Evolutionary conservation across 2,329 filamentous ascomycete species (phyloP), one percentile per base, ranked within the genome.

Genomic region (Cryphonectria naterciae): DNA sequence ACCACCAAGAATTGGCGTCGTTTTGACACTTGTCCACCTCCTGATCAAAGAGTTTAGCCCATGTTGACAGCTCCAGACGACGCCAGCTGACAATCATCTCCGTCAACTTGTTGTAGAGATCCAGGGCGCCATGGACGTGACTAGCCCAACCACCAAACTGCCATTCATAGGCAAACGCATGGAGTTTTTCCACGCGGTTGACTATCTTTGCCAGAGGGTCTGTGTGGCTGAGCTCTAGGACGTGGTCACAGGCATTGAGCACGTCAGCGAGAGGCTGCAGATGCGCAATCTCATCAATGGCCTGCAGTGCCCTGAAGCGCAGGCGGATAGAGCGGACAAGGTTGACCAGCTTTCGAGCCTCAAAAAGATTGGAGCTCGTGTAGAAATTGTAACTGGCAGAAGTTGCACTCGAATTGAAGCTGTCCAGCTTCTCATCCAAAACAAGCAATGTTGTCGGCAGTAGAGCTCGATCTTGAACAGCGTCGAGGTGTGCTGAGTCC

Each of bases 1-100:
- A 99, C 91, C 95, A 99, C 96, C 96, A 99, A 22, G 92, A 91
- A 76, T 90, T 91, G 2, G 95, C 94, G 77, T 94, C 91, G 65
- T 93, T 88, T 32, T 91, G 85, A 75, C 91, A 94, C 76, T 92
- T 94, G 68, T 88, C 86, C 52, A 90, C 86, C 80, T 99, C 96
- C 79, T 93, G 89, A 75, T 97, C 93, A 72, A 99, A 92, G 3
- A 99, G 81, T 58, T 91, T 92, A 49, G 93, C 91, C 96, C 96
- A 99, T 0, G 95, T 98, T 0, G 93, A 92, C 37, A 99, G 85
- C 78, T 99, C 96, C 43, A 99, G 85, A 71, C 95, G 91, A 73
- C 96, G 89, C 97, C 97, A 99, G 77, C 88, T 89, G 69, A 98
- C 91, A 67, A 98, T 91, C 37, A 93, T 88, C 65, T 89, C 88